phyloP scores from a whole-genome alignment of 2,329 filamentous ascomycete genomes.

The Scytalidium sp. region DNA sequence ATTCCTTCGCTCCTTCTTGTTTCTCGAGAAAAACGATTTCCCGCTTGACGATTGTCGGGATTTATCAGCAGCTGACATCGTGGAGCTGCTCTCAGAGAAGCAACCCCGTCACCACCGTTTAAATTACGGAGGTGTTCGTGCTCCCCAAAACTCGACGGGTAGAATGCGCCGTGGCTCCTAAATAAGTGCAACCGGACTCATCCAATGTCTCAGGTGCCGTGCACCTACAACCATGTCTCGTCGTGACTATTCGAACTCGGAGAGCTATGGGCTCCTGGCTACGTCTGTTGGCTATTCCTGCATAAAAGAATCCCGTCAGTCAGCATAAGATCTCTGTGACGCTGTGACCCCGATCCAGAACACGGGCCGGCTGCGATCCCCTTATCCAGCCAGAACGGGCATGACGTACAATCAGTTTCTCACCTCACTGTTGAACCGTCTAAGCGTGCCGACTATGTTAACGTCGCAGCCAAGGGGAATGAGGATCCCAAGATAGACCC shows the following conservation, averaged over 20 bases:
- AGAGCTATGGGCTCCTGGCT: slow-evolving; percentile 2
- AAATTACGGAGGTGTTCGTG: slow-evolving; percentile 7
- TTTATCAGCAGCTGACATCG: slow-evolving; percentile 68
- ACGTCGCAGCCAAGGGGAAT: not conserved
- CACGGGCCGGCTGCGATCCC: not conserved
- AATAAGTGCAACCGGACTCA: slow-evolving; percentile 18
- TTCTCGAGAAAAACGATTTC: slow-evolving; percentile 87
- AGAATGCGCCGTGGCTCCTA: slow-evolving; percentile 18
- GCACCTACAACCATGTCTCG: slow-evolving; percentile 24
- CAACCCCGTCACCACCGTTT: slow-evolving; percentile 16
- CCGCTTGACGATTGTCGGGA: slow-evolving; percentile 73
- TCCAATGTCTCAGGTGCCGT: slow-evolving; percentile 22
- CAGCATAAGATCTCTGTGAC: slow-evolving; percentile 18
- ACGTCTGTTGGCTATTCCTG: slow-evolving; percentile 12
- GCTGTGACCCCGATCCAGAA: slow-evolving; percentile 16
- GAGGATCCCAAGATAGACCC: not conserved
- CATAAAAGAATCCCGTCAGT: slow-evolving; percentile 10
- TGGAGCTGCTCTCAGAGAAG: slow-evolving; percentile 7
- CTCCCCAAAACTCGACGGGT: slow-evolving; percentile 1
- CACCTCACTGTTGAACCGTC: not conserved
- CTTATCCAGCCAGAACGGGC: not conserved
- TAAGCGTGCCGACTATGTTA: not conserved
- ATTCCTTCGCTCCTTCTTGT: slow-evolving; percentile 72
- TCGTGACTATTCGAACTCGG: slow-evolving; percentile 9
- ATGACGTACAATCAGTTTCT: not conserved